Evolutionary conservation across 2,329 filamentous ascomycete genomes (phyloP).

Genomic region (Daldinia sp.): DNA sequence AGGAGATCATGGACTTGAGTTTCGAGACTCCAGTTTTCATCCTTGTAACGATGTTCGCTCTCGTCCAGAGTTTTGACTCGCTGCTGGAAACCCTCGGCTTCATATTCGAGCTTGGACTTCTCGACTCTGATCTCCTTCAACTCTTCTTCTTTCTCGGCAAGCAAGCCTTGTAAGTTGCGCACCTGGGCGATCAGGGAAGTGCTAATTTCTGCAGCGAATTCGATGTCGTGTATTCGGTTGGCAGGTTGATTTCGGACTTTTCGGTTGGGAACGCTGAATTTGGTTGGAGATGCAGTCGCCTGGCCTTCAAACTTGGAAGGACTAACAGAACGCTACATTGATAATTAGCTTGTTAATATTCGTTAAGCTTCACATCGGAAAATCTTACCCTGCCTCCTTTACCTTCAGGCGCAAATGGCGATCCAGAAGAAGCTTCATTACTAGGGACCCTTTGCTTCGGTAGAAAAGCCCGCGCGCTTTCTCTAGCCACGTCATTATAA

Average conservation of each 20-base stretch:
- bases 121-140: constrained; percentile 78
- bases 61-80: constrained; percentile 86
- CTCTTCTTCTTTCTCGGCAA: constrained; percentile 88
- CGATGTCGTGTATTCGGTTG: constrained; percentile 91
- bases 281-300: constrained; percentile 85
- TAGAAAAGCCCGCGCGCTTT: constrained; percentile 87
- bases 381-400: constrained; percentile 61
- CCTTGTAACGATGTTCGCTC: constrained; percentile 94
- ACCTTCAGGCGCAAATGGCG: constrained; percentile 62
- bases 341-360: constrained; percentile 23
- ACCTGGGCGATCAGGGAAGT: constrained; percentile 94
- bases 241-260: constrained; percentile 90
- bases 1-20: constrained; percentile 88
- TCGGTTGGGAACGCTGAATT: constrained; percentile 84
- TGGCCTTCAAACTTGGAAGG: constrained; percentile 84
- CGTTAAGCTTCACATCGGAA: not conserved
- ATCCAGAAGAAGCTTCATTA: constrained; percentile 64
- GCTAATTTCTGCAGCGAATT: constrained; percentile 98
- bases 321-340: constrained; percentile 69
- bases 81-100: constrained; percentile 80
- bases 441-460: constrained; percentile 83
- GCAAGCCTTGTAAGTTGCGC: constrained; percentile 83
- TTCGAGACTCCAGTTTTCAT: constrained; percentile 98
- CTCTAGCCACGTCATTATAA: constrained; percentile 90
- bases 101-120: constrained; percentile 81